Conservation (phyloP, 1,139 yeast species). For the Kodamaea fungicola region DNA sequence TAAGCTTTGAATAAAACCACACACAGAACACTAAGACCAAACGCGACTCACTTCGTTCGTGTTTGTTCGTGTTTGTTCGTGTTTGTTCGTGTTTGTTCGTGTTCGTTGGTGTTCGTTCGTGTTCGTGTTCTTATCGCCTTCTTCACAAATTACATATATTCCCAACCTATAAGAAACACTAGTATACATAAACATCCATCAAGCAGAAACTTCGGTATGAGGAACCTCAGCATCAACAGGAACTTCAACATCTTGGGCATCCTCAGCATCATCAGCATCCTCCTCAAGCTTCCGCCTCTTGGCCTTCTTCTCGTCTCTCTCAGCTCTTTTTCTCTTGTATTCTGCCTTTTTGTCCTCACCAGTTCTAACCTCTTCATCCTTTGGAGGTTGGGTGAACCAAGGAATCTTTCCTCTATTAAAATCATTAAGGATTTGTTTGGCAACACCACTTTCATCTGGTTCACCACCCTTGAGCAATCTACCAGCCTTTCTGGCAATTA, state of each 20-base stretch:
- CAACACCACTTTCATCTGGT: slow-evolving; percentile 91
- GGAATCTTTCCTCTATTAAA: slow-evolving; percentile 97
- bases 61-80: too few species aligned
- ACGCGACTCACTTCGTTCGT: too few species aligned
- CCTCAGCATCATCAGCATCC: slow-evolving; percentile 24
- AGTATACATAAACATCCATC: too few species aligned
- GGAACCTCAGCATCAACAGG: slow-evolving; percentile 1
- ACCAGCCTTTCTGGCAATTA: slow-evolving; percentile 90
- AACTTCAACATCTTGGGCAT: slow-evolving; percentile 6
- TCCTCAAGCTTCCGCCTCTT: slow-evolving; percentile 19
- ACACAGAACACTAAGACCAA: too few species aligned
- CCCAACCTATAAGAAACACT: too few species aligned
- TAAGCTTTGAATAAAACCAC: too few species aligned
- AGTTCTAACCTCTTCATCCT: slow-evolving; percentile 52
- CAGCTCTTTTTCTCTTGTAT: slow-evolving; percentile 50
- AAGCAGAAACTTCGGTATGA: too few species aligned
- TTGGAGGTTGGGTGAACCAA: slow-evolving; percentile 95
- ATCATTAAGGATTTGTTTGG: slow-evolving; percentile 87
- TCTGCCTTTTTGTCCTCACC: slow-evolving; percentile 57
- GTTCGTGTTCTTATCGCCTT: too few species aligned
- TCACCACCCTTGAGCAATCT: slow-evolving; percentile 95
- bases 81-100: too few species aligned
- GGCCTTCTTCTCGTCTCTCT: slow-evolving; percentile 31
- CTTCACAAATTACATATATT: too few species aligned
- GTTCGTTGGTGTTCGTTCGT: too few species aligned